Evolutionary conservation across 345 rosid genomes (phyloP), one percentile per base, ranked within the genome.

Genomic region (Syzygium jambos): DNA sequence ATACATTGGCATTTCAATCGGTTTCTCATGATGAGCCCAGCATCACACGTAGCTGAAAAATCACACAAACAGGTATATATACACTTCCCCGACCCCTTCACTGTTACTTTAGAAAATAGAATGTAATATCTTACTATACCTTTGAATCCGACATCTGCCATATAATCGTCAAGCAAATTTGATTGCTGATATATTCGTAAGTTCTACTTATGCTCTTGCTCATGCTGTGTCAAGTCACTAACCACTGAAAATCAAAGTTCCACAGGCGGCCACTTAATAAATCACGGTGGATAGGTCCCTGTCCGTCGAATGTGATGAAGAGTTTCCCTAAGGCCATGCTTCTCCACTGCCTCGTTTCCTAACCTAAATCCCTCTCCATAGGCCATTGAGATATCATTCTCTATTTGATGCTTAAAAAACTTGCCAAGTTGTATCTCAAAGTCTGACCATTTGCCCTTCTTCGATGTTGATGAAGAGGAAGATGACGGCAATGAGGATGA

Each of bases 321-420:
- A 5, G 99, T 95, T 49, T 91, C 90, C 90, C 87, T 88, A 49
- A 98, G 96, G 88, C 94, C 98, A 53, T 91, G 95, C 49, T 91
- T 93, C 51, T 83, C 88, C 84, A 96, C 98, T 41, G 99, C 98
- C 90, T 84, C 82, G 65, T 93, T 91, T 51, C 95, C 99, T 86
- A 83, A 86, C 91, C 96, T 94, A 92, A 95, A 98, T 86, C 99
- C 99, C 30, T 93, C 97, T 87, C 99, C 99, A 80, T 96, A 98
- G 82, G 94, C 95, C 85, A 90, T 29, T 46, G 98, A 96, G 27
- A 91, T 30, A 89, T 96, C 98, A 0, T 91, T 86, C 90, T 94
- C 96, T 0, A 98, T 96, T 89, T 95, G 98, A 84, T 93, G 96
- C 90, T 93, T 95, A 41, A 96, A 94, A 91, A 93, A 96, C 87